These are phyloP conservation scores for Phytophthora sojae DNA, from an alignment of 352 stramenopile species.

Conservation along the genomic window DNA sequence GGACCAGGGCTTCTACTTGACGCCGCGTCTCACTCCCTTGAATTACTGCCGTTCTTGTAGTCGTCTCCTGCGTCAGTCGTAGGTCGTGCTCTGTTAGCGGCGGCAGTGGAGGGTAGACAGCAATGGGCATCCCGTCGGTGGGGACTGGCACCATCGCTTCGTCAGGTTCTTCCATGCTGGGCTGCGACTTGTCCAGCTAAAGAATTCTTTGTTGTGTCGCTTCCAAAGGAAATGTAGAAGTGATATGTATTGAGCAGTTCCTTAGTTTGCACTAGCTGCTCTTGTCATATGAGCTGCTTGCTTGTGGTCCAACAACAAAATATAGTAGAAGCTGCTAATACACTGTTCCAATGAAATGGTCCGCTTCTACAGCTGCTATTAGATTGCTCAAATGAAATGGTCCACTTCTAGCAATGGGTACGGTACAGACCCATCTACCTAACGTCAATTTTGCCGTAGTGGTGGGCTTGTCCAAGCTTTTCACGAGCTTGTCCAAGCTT, in stretches of 20 bases:
- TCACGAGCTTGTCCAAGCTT: too few species aligned
- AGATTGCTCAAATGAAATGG: too few species aligned
- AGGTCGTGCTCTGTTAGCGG: neutral
- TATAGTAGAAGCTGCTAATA: too few species aligned
- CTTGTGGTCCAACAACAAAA: too few species aligned
- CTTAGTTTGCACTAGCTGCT: neutral
- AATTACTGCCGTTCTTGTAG: neutral
- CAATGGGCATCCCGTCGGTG: neutral
- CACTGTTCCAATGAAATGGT: too few species aligned
- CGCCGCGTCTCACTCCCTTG: neutral
- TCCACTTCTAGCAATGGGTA: too few species aligned
- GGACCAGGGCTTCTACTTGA: slow-evolving; percentile 20
- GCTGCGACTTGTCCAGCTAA: neutral
- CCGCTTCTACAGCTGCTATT: too few species aligned
- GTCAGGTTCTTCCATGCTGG: neutral
- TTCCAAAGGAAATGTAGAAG: slow-evolving; percentile 4
- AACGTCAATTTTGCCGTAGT: too few species aligned
- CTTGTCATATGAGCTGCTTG: neutral
- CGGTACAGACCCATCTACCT: too few species aligned
- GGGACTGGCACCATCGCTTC: neutral
- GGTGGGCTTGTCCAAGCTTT: too few species aligned
- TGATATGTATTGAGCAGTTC: neutral
- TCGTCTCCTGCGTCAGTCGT: neutral
- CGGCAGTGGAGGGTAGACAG: neutral
- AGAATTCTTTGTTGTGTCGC: neutral